Percentiles rank a stretch among this genome's conserved stretches.
Evolutionary conservation across 2,329 filamentous ascomycete genomes (phyloP).

Genomic region (Laburnicola sp.): DNA sequence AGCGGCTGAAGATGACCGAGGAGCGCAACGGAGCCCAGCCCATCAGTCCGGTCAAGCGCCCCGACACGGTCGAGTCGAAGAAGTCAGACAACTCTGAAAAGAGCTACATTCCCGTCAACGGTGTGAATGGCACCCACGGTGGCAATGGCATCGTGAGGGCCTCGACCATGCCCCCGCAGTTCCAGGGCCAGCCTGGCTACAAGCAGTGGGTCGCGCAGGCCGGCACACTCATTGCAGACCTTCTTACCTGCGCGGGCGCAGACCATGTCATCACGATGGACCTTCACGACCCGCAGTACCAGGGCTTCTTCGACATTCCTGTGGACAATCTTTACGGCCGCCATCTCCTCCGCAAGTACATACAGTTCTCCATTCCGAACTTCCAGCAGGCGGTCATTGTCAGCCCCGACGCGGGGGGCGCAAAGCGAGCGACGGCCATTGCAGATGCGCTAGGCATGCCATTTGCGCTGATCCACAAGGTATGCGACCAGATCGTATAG

Average conservation of each 20-base stretch:
- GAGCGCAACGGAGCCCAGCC: slow-evolving; percentile 50
- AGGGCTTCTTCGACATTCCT: slow-evolving; percentile 98
- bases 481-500: slow-evolving; percentile 47
- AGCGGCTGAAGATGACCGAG: slow-evolving; percentile 66
- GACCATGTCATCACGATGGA: slow-evolving; percentile 99
- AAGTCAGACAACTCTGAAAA: slow-evolving; percentile 29
- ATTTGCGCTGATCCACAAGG: slow-evolving; percentile 98
- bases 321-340: slow-evolving; percentile 96
- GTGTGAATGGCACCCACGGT: slow-evolving; percentile 31
- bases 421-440: slow-evolving; percentile 93
- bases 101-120: slow-evolving; percentile 25
- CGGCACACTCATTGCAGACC: slow-evolving; percentile 89
- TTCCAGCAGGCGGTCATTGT: slow-evolving; percentile 89
- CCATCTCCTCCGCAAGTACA: slow-evolving; percentile 69
- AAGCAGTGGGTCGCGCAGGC: slow-evolving; percentile 99
- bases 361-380: slow-evolving; percentile 79
- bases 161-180: slow-evolving; percentile 59
- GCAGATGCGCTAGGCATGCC: slow-evolving; percentile 91
- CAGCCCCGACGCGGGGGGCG: slow-evolving; percentile 92
- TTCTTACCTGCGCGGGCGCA: slow-evolving; percentile 91
- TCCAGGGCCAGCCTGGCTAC: slow-evolving; percentile 87
- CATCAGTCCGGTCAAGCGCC: slow-evolving; percentile 37
- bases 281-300: slow-evolving; percentile 85
- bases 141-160: slow-evolving; percentile 21
- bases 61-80: slow-evolving; percentile 37